Conservation (phyloP, 2,329 filamentous ascomycete species). For the Calonectria pteridis region DNA sequence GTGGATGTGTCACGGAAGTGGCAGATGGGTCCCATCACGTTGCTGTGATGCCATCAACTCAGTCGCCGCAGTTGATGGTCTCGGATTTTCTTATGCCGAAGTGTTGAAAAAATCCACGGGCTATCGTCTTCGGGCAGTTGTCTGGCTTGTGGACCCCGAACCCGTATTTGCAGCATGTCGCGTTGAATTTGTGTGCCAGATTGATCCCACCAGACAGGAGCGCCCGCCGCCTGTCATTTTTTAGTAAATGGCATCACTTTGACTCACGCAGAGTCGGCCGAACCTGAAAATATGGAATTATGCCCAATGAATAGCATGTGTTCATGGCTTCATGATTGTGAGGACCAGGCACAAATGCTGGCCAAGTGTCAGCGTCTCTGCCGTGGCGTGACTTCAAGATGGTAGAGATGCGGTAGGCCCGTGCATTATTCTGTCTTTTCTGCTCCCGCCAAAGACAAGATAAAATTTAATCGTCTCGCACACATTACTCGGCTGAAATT, state of each 20-base stretch:
- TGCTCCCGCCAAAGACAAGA: background rate
- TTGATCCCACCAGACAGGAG: background rate
- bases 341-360: no score
- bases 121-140: no score
- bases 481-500: background rate
- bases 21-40: background rate
- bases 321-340: background rate
- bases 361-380: no score
- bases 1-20: background rate
- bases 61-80: background rate
- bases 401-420: background rate
- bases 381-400: no score
- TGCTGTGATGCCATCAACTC: background rate
- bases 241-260: background rate
- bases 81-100: background rate
- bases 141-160: background rate
- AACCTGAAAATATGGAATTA: background rate
- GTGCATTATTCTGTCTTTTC: background rate
- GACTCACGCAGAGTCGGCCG: background rate
- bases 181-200: background rate
- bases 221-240: no score
- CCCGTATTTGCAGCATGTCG: background rate
- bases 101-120: no score
- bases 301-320: background rate
- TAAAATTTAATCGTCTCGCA: background rate